Conservation (phyloP, 768 basidiomycete species). For the Hygrocybe punicea region DNA sequence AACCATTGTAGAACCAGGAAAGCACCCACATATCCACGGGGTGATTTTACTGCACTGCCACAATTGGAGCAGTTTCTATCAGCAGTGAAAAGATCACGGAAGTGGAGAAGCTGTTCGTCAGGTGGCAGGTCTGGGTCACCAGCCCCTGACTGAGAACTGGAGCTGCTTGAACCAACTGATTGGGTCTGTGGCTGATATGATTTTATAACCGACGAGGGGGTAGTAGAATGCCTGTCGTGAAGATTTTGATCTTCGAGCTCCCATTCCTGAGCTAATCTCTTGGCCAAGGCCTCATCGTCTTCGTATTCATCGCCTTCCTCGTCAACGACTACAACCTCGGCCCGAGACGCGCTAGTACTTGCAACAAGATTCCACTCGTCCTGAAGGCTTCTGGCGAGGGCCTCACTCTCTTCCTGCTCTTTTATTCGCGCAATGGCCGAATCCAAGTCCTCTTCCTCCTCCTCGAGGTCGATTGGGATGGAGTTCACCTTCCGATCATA, state of each 20-base stretch:
- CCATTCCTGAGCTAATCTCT: conserved; percentile 42
- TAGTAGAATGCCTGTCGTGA: not conserved
- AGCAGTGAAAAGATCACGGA: conserved; percentile 37
- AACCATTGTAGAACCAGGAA: conserved; percentile 1
- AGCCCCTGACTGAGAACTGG: not conserved
- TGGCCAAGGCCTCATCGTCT: conserved; percentile 39
- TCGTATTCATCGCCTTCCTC: conserved; percentile 14
- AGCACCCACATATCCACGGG: conserved; percentile 43
- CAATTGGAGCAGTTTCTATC: conserved; percentile 40
- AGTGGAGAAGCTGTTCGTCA: conserved; percentile 32
- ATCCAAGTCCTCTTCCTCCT: conserved; percentile 41
- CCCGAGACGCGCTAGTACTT: conserved; percentile 4
- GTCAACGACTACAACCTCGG: conserved; percentile 11
- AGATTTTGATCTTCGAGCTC: conserved; percentile 12
- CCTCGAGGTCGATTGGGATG: conserved; percentile 15
- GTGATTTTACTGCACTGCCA: conserved; percentile 32
- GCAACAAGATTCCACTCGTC: conserved; percentile 22
- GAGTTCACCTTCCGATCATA: not conserved
- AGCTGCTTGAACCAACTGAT: not conserved
- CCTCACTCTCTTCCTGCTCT: conserved; percentile 44
- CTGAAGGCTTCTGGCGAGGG: conserved; percentile 36
- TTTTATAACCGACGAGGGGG: no score
- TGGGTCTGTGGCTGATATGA: not conserved
- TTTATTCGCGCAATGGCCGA: conserved; percentile 41
- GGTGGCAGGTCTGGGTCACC: conserved; percentile 19